phyloP scores from a whole-genome alignment of 768 basidiomycete species.

The Strobilomyces confusus region DNA sequence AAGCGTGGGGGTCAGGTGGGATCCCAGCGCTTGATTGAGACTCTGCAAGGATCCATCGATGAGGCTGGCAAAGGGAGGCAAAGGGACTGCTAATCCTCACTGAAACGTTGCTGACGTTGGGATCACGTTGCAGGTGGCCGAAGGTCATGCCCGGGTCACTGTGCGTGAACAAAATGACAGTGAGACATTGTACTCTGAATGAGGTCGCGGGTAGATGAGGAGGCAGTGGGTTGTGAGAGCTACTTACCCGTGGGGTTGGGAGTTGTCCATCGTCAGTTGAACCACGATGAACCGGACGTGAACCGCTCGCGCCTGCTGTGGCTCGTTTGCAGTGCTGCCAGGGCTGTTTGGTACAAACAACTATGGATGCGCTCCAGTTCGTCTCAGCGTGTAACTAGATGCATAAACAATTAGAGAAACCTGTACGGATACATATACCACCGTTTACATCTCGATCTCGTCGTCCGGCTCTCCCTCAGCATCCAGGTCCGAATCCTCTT shows the following conservation, averaged over 20 bases:
- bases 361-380: slow-evolving; percentile 21
- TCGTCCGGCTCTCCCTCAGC: slow-evolving; percentile 44
- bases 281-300: slow-evolving; percentile 35
- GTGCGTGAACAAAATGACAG: slow-evolving; percentile 19
- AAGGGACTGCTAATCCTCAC: slow-evolving; percentile 38
- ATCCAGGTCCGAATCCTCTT: slow-evolving; percentile 36
- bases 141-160: slow-evolving; percentile 63
- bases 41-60: slow-evolving; percentile 37
- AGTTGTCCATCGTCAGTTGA: slow-evolving; percentile 33
- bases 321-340: slow-evolving; percentile 29
- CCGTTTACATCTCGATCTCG: slow-evolving; percentile 41
- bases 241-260: slow-evolving; percentile 34
- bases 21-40: slow-evolving; percentile 57
- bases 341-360: slow-evolving; percentile 25
- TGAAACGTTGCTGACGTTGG: slow-evolving; percentile 54
- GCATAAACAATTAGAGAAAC: slow-evolving; percentile 23
- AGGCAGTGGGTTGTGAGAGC: slow-evolving; percentile 7
- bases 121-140: slow-evolving; percentile 56
- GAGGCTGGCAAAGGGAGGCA: slow-evolving; percentile 15
- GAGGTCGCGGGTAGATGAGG: neutral
- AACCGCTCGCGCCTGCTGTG: slow-evolving; percentile 33
- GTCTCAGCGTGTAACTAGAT: slow-evolving; percentile 13
- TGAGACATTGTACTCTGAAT: slow-evolving; percentile 11
- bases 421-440: slow-evolving; percentile 19
- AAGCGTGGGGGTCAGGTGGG: slow-evolving; percentile 43